Conservation (phyloP, 2,329 filamentous ascomycete genomes). For the Ophiostoma triangulosporum region DNA sequence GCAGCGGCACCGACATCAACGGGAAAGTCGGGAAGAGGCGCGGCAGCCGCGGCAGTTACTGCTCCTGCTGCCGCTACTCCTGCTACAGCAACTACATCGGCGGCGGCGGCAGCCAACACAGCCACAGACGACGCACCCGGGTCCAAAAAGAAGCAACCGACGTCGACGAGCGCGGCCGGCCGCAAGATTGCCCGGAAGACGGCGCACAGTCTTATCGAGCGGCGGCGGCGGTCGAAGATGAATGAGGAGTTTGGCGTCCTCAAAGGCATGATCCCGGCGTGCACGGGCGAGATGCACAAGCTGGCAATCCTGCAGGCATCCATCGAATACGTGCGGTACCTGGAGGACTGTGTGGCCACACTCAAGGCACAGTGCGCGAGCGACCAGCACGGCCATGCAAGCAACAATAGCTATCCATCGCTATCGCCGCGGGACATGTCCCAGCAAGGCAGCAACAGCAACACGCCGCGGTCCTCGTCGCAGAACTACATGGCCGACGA, state of each 20-base stretch:
- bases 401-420: conserved; percentile 3
- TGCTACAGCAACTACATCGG: not conserved
- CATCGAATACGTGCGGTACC: conserved; percentile 90
- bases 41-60: not conserved
- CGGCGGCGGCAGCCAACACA: conserved; percentile 1
- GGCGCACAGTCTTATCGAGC: conserved; percentile 88
- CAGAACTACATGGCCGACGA: conserved; percentile 22
- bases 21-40: not conserved
- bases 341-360: conserved; percentile 75
- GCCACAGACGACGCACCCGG: conserved; percentile 33
- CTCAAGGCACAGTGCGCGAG: conserved; percentile 49
- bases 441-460: conserved; percentile 5
- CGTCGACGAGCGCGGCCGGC: conserved; percentile 68
- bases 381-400: conserved; percentile 11
- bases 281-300: conserved; percentile 97
- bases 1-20: conserved; percentile 11
- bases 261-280: conserved; percentile 92
- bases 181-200: conserved; percentile 92
- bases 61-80: not conserved
- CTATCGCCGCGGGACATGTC: conserved; percentile 16
- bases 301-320: conserved; percentile 91
- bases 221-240: conserved; percentile 87
- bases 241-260: conserved; percentile 93
- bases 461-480: conserved; percentile 15
- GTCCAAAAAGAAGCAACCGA: conserved; percentile 54